phyloP scores from a whole-genome alignment of 2,329 filamentous ascomycete species.

The Xylariomycetidae sp. region DNA sequence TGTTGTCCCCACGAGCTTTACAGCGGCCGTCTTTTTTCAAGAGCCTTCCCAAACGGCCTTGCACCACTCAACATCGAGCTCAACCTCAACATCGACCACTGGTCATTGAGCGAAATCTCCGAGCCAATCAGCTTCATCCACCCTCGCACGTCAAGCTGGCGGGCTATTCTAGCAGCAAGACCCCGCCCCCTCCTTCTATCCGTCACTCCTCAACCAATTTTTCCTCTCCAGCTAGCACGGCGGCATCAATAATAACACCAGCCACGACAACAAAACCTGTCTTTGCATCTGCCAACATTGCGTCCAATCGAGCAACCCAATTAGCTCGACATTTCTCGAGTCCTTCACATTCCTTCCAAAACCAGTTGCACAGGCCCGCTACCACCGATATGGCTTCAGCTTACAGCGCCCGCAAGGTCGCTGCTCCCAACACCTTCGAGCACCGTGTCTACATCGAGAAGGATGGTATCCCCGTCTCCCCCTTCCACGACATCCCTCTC shows the following conservation, averaged over 20 bases:
- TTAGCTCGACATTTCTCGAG: slow-evolving; percentile 51
- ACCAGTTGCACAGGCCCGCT: slow-evolving; percentile 9
- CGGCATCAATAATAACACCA: too few species aligned
- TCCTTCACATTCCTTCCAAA: slow-evolving; percentile 20
- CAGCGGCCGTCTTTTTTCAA: too few species aligned
- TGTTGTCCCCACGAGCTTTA: too few species aligned
- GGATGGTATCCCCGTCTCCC: slow-evolving; percentile 88
- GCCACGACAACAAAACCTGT: too few species aligned
- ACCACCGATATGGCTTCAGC: slow-evolving; percentile 55
- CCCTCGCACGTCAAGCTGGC: slow-evolving; percentile 19
- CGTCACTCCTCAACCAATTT: slow-evolving; percentile 12
- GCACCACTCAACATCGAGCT: too few species aligned
- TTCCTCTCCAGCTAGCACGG: too few species aligned
- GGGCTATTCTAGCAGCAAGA: slow-evolving; percentile 20
- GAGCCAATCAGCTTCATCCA: too few species aligned
- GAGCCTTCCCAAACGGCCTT: too few species aligned
- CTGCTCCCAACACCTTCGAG: slow-evolving; percentile 86
- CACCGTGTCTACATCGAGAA: slow-evolving; percentile 98
- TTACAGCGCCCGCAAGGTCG: slow-evolving; percentile 84
- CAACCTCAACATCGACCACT: neutral
- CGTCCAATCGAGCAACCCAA: slow-evolving; percentile 47
- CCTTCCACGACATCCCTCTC: slow-evolving; percentile 98
- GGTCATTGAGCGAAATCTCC: neutral
- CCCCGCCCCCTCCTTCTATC: slow-evolving; percentile 27
- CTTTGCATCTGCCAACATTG: slow-evolving; percentile 34